These are phyloP conservation scores for Thelephora terrestris DNA, from an alignment of 1,284 basidiomycete species.

Conservation along the genomic window DNA sequence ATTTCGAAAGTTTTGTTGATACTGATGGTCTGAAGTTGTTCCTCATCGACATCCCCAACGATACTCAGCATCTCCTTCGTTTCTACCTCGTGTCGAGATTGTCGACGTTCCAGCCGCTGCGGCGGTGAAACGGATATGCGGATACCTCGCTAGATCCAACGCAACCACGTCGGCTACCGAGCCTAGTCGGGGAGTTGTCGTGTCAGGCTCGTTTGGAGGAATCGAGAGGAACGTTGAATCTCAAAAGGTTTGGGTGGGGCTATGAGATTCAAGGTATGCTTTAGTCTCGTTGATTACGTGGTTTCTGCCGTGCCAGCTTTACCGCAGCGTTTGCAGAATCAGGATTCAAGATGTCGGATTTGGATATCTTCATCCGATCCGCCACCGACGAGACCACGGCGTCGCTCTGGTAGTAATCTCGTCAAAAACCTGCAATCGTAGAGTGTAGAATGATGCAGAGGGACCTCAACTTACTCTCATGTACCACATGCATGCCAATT, in stretches of 20 bases:
- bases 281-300: conserved; percentile 93
- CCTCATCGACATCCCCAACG: no score
- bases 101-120: no score
- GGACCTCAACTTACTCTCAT: conserved; percentile 76
- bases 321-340: conserved; percentile 76
- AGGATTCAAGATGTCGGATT: conserved; percentile 80
- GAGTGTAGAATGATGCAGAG: conserved; percentile 10
- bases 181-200: no score
- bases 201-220: no score
- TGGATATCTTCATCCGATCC: conserved; percentile 39
- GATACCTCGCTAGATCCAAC: no score
- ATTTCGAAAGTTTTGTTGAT: no score
- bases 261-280: conserved; percentile 71
- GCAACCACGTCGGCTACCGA: no score
- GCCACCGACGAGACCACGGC: conserved; percentile 29
- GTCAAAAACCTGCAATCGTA: conserved; percentile 2
- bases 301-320: conserved; percentile 92
- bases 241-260: no score
- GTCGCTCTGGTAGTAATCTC: conserved; percentile 42
- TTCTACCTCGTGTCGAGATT: no score
- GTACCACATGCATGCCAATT: conserved; percentile 95
- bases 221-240: conserved; percentile 43
- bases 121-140: no score
- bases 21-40: no score
- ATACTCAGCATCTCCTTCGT: no score